A percentile compares a stretch with the other conserved stretches of the same genome.
phyloP scores from a whole-genome alignment of 2,329 filamentous ascomycete species.

The Davidsoniella eucalypti region DNA sequence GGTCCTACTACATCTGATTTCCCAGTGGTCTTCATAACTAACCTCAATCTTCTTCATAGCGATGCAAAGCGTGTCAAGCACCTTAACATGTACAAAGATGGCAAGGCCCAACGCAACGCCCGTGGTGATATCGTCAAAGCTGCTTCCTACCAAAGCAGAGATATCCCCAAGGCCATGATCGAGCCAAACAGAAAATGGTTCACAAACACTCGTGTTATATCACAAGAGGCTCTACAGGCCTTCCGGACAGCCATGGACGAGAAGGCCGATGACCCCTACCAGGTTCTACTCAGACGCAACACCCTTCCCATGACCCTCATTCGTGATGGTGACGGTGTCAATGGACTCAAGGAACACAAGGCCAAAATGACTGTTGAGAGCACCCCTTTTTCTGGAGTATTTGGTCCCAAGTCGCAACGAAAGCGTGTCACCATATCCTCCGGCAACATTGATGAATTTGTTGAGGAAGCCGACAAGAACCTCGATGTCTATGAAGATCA shows the following conservation, averaged over 20 bases:
- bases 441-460: slow-evolving; percentile 65
- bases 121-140: slow-evolving; percentile 71
- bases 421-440: slow-evolving; percentile 85
- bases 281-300: slow-evolving; percentile 89
- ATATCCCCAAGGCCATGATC: slow-evolving; percentile 67
- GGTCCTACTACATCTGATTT: slow-evolving; percentile 15
- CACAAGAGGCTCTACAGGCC: slow-evolving; percentile 68
- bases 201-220: slow-evolving; percentile 75
- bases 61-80: slow-evolving; percentile 75
- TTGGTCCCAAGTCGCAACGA: slow-evolving; percentile 82
- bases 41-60: slow-evolving; percentile 18
- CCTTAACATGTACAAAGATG: slow-evolving; percentile 81
- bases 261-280: slow-evolving; percentile 77
- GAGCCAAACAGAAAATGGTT: slow-evolving; percentile 98
- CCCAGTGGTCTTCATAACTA: slow-evolving; percentile 1
- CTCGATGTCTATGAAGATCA: slow-evolving; percentile 70
- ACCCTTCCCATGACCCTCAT: slow-evolving; percentile 95
- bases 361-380: slow-evolving; percentile 89
- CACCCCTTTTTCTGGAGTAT: slow-evolving; percentile 71
- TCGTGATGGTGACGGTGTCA: slow-evolving; percentile 52
- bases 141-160: slow-evolving; percentile 67
- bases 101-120: slow-evolving; percentile 66
- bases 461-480: slow-evolving; percentile 61
- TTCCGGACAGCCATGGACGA: slow-evolving; percentile 90
- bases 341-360: slow-evolving; percentile 79